These are phyloP conservation scores for Nemania sp. DNA, from an alignment of 2,329 filamentous ascomycete species.

Conservation along the genomic window DNA sequence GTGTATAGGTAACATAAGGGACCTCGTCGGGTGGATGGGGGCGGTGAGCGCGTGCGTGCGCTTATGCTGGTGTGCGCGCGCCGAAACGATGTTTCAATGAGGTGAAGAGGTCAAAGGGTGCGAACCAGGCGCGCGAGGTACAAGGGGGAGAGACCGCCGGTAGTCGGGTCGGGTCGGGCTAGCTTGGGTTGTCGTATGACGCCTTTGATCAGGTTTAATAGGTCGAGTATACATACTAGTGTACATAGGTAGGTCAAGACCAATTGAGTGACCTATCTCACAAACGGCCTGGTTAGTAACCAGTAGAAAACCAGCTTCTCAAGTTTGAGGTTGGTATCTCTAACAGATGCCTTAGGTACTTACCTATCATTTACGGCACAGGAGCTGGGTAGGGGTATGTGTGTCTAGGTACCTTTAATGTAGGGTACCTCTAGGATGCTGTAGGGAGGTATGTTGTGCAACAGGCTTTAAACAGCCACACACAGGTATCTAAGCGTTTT, in stretches of 20 bases:
- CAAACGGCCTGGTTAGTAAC: too few species aligned
- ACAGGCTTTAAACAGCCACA: not conserved
- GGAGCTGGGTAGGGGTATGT: too few species aligned
- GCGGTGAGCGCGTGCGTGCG: not conserved
- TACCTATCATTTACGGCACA: too few species aligned
- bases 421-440: too few species aligned
- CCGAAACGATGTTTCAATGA: not conserved
- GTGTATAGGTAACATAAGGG: not conserved
- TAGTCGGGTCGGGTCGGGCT: not conserved
- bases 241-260: too few species aligned
- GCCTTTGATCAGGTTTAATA: not conserved
- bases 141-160: conserved; percentile 1
- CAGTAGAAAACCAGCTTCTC: too few species aligned
- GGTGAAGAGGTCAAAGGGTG: not conserved
- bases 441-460: not conserved
- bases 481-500: conserved; percentile 6
- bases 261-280: too few species aligned
- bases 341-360: too few species aligned
- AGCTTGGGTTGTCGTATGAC: not conserved
- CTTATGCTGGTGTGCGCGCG: conserved; percentile 6
- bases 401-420: too few species aligned
- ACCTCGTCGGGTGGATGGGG: not conserved
- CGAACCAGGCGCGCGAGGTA: too few species aligned
- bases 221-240: not conserved
- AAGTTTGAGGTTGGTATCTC: too few species aligned